These are phyloP conservation scores for Piper longum DNA, from an alignment of 164 flowering plant genomes.

Conservation along the genomic window DNA sequence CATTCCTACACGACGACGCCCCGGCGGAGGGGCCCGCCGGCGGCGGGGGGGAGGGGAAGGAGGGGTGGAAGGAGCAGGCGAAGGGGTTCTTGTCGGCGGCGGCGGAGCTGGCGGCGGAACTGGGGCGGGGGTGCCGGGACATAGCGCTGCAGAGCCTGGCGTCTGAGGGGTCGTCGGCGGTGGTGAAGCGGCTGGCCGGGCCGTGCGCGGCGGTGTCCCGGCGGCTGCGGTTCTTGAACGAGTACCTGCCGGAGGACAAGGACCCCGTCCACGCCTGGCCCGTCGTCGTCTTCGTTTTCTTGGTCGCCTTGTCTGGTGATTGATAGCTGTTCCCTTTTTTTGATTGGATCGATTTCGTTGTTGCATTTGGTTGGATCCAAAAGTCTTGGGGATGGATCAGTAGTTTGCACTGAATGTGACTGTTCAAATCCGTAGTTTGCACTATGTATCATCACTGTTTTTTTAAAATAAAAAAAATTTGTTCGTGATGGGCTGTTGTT, in stretches of 20 bases:
- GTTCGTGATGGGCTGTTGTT: no score
- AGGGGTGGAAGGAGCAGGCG: conserved; percentile 56
- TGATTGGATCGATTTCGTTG: no score
- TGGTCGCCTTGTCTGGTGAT: conserved; percentile 55
- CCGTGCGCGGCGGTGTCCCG: conserved; percentile 34
- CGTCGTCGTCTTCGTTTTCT: conserved; percentile 40
- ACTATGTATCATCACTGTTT: no score
- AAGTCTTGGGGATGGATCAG: no score
- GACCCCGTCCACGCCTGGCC: conserved; percentile 74
- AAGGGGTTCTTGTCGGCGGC: conserved; percentile 62
- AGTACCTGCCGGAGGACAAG: conserved; percentile 85
- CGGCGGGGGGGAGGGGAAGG: conserved; percentile 13
- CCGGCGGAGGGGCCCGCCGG: conserved; percentile 1
- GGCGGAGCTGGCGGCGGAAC: conserved; percentile 57
- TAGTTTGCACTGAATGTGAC: neutral
- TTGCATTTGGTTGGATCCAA: neutral
- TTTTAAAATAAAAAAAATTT: no score
- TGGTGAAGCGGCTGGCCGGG: conserved; percentile 37
- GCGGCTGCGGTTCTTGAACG: conserved; percentile 52
- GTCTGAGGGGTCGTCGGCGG: conserved; percentile 45
- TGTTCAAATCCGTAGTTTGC: no score
- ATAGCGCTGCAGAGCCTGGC: conserved; percentile 52
- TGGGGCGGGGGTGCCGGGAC: conserved; percentile 68
- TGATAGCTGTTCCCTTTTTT: neutral
- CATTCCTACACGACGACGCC: no score